phyloP scores from a whole-genome alignment of 306 rosid species.

The Heteromeles arbutifolia region DNA sequence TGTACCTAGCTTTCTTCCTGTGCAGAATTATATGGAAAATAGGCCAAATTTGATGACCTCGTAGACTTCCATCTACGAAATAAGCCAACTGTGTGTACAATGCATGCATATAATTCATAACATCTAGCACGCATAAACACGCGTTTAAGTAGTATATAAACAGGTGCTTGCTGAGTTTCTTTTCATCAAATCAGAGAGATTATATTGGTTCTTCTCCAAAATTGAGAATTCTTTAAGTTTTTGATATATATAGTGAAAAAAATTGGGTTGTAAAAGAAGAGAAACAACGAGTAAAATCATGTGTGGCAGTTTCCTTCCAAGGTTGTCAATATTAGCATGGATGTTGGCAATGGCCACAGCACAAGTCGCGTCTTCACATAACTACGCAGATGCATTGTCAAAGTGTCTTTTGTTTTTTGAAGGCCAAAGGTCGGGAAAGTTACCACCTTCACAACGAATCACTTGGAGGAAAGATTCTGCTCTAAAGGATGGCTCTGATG shows the following conservation, averaged over 20 bases:
- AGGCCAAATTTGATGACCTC: too few species aligned
- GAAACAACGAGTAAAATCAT: background rate
- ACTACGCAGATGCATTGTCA: background rate
- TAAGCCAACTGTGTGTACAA: background rate
- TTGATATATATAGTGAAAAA: background rate
- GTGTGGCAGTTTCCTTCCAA: background rate
- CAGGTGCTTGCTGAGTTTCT: background rate
- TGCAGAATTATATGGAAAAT: too few species aligned
- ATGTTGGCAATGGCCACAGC: background rate
- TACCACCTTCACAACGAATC: background rate
- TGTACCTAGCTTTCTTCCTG: too few species aligned
- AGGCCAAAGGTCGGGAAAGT: background rate
- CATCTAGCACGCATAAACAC: too few species aligned
- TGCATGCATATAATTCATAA: too few species aligned
- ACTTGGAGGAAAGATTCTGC: conserved; percentile 5
- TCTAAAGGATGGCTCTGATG: background rate
- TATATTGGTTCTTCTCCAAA: background rate
- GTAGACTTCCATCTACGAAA: too few species aligned
- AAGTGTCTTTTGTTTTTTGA: conserved; percentile 1
- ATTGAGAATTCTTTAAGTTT: background rate
- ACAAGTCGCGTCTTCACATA: background rate
- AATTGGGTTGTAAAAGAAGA: background rate
- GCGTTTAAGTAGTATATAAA: background rate
- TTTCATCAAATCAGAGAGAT: background rate
- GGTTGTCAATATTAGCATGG: background rate